Percentiles rank a stretch among this genome's conserved stretches.
These are phyloP conservation scores for Globisporangium parvum DNA, from an alignment of 352 stramenopile genomes.

Conservation along the genomic window DNA sequence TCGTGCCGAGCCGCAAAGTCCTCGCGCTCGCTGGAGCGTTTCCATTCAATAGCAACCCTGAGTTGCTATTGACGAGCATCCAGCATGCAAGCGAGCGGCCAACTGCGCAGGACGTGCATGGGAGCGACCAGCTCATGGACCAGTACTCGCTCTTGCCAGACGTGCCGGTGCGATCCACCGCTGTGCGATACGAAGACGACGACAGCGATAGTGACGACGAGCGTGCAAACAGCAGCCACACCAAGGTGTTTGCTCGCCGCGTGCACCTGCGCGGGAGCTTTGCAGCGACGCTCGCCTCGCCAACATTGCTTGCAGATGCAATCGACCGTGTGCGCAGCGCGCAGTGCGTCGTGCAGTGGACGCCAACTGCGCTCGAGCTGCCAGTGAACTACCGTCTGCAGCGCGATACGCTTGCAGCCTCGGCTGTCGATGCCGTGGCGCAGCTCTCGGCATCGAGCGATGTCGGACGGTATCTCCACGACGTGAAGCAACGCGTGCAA, in stretches of 20 bases:
- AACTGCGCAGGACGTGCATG: background rate
- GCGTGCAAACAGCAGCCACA: background rate
- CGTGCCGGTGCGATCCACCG: constrained; percentile 1
- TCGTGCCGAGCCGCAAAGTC: constrained; percentile 50
- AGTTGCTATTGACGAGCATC: constrained; percentile 24
- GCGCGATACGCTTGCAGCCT: constrained; percentile 11
- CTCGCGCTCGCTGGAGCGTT: constrained; percentile 43
- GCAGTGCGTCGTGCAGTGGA: constrained; percentile 39
- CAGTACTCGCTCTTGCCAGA: constrained; percentile 39
- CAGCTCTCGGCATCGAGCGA: constrained; percentile 37
- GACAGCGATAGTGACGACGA: constrained; percentile 8
- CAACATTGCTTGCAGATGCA: constrained; percentile 13
- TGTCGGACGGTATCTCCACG: constrained; percentile 38
- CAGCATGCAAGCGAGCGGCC: constrained; percentile 12
- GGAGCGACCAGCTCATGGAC: constrained; percentile 11
- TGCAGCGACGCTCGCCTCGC: constrained; percentile 6
- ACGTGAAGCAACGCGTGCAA: constrained; percentile 27
- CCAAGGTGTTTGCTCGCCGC: constrained; percentile 33
- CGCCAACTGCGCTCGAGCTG: constrained; percentile 4
- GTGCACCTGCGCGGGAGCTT: constrained; percentile 52
- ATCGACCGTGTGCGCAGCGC: constrained; percentile 27
- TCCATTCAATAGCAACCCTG: constrained; percentile 27
- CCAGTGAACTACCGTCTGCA: constrained; percentile 7
- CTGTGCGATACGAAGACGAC: constrained; percentile 8
- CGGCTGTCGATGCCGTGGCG: constrained; percentile 33